Evolutionary conservation across 306 rosid genomes (phyloP), one percentile per base, ranked within the genome.

Genomic region (Clitoria ternatea): DNA sequence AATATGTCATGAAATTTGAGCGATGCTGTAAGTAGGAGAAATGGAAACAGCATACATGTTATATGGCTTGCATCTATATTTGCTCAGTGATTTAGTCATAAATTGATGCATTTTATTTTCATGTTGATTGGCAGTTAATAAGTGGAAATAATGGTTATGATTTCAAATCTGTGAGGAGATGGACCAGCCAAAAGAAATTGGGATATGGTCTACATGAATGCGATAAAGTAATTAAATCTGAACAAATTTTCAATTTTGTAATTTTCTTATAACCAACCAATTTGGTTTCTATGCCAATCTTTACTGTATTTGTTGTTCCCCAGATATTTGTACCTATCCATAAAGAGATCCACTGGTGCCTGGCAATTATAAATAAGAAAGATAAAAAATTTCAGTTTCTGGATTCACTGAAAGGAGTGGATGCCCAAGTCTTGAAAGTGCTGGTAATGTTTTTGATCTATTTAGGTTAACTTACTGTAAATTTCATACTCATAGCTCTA

Each of bases 301-400:
- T 70, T 49, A 75, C 56, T 43, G 61, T 32, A 8, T 55, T 44
- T 64, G 39, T 47, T 24, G 17, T 72, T 72, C 43, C 43, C 45
- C 83, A 91, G 99, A 89, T 94, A 69, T 91, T 94, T 70, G 85
- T 94, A 54, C 99, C 97, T 60, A 90, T 94, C 47, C 99, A 94
- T 84, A 79, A 75, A 85, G 83, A 83, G 75, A 47, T 79, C 66
- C 99, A 94, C 70, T 94, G 97, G 99, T 91, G 99, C 71, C 68
- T 94, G 81, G 99, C 96, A 52, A 84, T 94, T 69, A 94, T 94
- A 74, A 89, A 89, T 69, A 89, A 83, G 80, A 85, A 75, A 77
- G 99, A 91, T 7, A 69, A 82, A 87, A 94, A 94, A 73, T 87
- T 94, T 32, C 99, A 94, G 81, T 89, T 89, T 81, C 92, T 94